A percentile compares a stretch with the other conserved stretches of the same genome.
Conservation (phyloP, 306 rosid genomes). For the Acacia confusa region DNA sequence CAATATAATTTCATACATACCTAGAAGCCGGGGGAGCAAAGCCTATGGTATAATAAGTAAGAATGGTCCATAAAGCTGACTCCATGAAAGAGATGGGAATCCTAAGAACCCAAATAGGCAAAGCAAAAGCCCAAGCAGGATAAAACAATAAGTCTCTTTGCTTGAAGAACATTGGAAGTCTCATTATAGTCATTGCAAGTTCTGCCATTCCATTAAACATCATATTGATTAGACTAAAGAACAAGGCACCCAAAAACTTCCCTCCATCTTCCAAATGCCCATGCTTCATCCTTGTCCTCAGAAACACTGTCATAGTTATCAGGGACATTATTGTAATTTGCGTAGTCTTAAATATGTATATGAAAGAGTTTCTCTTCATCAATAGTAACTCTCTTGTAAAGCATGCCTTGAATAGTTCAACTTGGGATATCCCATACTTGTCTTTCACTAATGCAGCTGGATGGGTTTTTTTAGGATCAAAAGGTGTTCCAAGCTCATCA, state of each 20-base stretch:
- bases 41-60: constrained; percentile 70
- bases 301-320: constrained; percentile 60
- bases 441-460: constrained; percentile 52
- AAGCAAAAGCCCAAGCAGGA: constrained; percentile 71
- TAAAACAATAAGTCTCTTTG: constrained; percentile 63
- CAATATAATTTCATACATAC: constrained; percentile 47
- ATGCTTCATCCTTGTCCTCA: constrained; percentile 56
- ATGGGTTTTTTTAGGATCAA: constrained; percentile 42
- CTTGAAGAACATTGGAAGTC: constrained; percentile 69
- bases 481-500: constrained; percentile 46
- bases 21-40: constrained; percentile 73
- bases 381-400: constrained; percentile 71
- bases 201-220: constrained; percentile 77
- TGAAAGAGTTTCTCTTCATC: constrained; percentile 59
- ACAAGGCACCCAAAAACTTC: constrained; percentile 56
- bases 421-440: constrained; percentile 57
- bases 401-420: constrained; percentile 70
- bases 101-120: constrained; percentile 65
- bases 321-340: constrained; percentile 54
- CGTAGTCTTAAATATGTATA: constrained; percentile 64
- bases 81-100: constrained; percentile 65
- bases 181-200: constrained; percentile 51
- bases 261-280: constrained; percentile 60
- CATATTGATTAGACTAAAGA: constrained; percentile 60
- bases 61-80: constrained; percentile 60